A percentile compares a stretch with the other conserved stretches of the same genome.
Evolutionary conservation across 495 filamentous ascomycete species (phyloP).

Genomic region (Penicillium parvum): DNA sequence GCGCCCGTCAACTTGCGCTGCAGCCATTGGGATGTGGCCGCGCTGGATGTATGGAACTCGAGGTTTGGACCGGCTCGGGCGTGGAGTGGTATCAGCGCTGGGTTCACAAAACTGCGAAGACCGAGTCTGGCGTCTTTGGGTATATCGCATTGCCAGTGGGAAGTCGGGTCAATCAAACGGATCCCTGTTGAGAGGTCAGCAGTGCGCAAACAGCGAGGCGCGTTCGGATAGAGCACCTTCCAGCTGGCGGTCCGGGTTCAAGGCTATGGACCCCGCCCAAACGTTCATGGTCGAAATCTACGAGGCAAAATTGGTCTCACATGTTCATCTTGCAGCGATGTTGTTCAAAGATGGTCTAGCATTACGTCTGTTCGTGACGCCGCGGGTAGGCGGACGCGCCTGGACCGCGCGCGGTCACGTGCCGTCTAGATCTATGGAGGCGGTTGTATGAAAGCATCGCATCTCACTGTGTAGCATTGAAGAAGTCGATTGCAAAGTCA

Average conservation of each 20-base stretch:
- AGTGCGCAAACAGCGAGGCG: constrained; percentile 3
- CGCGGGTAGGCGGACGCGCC: constrained; percentile 6
- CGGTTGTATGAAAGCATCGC: no score
- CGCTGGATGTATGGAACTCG: constrained; percentile 39
- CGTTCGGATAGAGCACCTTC: constrained; percentile 27
- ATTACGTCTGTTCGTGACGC: background rate
- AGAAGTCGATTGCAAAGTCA: background rate
- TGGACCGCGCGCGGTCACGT: constrained; percentile 16
- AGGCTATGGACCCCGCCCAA: constrained; percentile 35
- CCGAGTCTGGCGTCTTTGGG: constrained; percentile 32
- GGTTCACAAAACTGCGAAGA: constrained; percentile 45
- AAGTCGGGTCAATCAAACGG: constrained; percentile 34
- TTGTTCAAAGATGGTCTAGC: constrained; percentile 2
- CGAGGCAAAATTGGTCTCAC: background rate
- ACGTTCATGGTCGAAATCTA: constrained; percentile 31
- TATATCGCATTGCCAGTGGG: constrained; percentile 39
- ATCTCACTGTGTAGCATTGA: no score
- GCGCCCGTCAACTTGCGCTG: constrained; percentile 28
- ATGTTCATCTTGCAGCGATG: constrained; percentile 1
- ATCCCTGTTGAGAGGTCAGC: constrained; percentile 29
- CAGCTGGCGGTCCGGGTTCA: constrained; percentile 28
- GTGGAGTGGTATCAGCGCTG: constrained; percentile 45
- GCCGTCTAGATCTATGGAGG: background rate
- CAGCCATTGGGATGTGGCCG: constrained; percentile 41
- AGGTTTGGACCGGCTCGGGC: constrained; percentile 48